Conservation (phyloP, 176 grass and related monocot genomes). For the Carex pumila region DNA sequence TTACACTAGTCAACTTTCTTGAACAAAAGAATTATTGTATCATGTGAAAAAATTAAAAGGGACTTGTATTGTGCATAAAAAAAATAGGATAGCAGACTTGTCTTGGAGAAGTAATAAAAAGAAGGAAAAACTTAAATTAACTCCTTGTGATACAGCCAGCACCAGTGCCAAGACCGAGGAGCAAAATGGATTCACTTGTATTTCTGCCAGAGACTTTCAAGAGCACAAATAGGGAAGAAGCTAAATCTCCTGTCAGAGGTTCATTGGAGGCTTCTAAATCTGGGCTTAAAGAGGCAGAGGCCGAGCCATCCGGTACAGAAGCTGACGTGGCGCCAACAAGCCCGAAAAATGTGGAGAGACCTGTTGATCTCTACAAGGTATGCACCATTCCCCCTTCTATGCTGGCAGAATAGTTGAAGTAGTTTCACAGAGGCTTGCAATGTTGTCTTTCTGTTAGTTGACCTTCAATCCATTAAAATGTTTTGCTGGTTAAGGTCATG, state of each 20-base stretch:
- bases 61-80: not conserved
- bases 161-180: conserved; percentile 66
- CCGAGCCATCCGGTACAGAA: conserved; percentile 22
- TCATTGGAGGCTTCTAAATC: conserved; percentile 31
- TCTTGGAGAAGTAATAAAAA: not conserved
- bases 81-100: not conserved
- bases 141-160: conserved; percentile 46
- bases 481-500: not conserved
- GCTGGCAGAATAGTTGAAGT: not conserved
- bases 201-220: conserved; percentile 75
- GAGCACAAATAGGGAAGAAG: conserved; percentile 36
- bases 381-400: not conserved
- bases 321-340: conserved; percentile 35
- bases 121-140: not conserved
- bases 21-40: not conserved
- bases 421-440: not conserved
- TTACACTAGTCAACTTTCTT: not conserved
- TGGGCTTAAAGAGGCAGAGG: conserved; percentile 28
- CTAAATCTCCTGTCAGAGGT: conserved; percentile 26
- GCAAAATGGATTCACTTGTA: conserved; percentile 71
- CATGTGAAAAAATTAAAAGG: not conserved
- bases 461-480: not conserved
- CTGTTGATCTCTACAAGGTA: conserved; percentile 97
- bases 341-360: conserved; percentile 46
- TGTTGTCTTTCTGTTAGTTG: not conserved